These are phyloP conservation scores for Magnolia officinalis DNA, from an alignment of 164 flowering plant species.

Conservation along the genomic window DNA sequence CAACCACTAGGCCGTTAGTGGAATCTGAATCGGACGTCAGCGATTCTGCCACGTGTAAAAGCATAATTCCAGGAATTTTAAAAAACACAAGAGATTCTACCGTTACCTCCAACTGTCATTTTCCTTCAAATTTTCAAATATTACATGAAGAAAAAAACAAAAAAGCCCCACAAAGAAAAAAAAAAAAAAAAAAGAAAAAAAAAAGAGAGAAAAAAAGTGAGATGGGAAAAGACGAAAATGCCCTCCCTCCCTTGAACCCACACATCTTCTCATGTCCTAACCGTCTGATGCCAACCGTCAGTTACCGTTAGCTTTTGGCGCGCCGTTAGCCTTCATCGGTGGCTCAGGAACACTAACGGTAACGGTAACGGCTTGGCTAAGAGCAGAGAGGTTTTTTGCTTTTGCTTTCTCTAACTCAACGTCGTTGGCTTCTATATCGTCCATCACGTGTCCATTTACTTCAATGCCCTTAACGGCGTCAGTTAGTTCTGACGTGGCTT, in stretches of 20 bases:
- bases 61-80: background rate
- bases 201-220: background rate
- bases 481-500: slow-evolving; percentile 23
- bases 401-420: slow-evolving; percentile 34
- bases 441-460: slow-evolving; percentile 18
- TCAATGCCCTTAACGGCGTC: slow-evolving; percentile 41
- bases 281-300: background rate
- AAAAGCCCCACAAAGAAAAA: background rate
- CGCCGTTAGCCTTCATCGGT: slow-evolving; percentile 25
- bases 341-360: slow-evolving; percentile 19
- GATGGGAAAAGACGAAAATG: slow-evolving; percentile 19
- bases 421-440: slow-evolving; percentile 40
- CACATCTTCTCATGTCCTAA: too few species aligned
- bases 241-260: slow-evolving; percentile 10
- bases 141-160: background rate
- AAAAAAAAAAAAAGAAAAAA: background rate
- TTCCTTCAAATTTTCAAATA: slow-evolving; percentile 6
- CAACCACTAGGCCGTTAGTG: background rate
- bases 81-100: background rate
- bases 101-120: slow-evolving; percentile 2
- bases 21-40: slow-evolving; percentile 6
- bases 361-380: slow-evolving; percentile 13
- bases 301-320: background rate
- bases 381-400: slow-evolving; percentile 21
- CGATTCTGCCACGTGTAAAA: slow-evolving; percentile 4